Conservation (phyloP, 768 basidiomycete species). For the Kwoniella sp. region DNA sequence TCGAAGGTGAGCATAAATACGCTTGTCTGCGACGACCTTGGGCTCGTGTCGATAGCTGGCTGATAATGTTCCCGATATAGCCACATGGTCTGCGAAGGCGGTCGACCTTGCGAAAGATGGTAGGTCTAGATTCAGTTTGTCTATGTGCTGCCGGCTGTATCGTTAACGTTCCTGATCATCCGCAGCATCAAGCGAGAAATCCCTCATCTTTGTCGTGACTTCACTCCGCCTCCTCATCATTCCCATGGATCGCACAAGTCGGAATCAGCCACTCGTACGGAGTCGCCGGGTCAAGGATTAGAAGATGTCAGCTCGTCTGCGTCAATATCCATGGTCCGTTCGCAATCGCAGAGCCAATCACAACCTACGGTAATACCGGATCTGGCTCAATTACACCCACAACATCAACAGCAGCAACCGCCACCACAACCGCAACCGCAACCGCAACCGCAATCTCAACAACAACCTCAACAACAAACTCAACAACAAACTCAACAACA, state of each 20-base stretch:
- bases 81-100: conserved; percentile 57
- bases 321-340: neutral
- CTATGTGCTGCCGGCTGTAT: too few relatives aligned
- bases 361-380: conserved; percentile 9
- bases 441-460: neutral
- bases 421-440: conserved; percentile 20
- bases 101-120: conserved; percentile 84
- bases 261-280: conserved; percentile 6
- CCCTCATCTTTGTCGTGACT: conserved; percentile 90
- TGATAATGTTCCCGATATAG: conserved; percentile 28
- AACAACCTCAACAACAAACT: conserved; percentile 9
- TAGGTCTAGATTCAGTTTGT: conserved; percentile 60
- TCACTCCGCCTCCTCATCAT: conserved; percentile 55
- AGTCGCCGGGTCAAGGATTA: conserved; percentile 12
- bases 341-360: conserved; percentile 6
- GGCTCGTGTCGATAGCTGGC: conserved; percentile 6
- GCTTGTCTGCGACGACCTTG: too few relatives aligned
- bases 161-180: conserved; percentile 16
- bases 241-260: conserved; percentile 7
- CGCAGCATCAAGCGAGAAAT: conserved; percentile 92
- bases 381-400: conserved; percentile 28
- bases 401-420: conserved; percentile 10
- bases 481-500: conserved; percentile 8
- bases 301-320: conserved; percentile 3
- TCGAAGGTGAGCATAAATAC: conserved; percentile 61